These are phyloP conservation scores for Fraxinus greggii DNA, from an alignment of 305 asterid species.

Conservation along the genomic window DNA sequence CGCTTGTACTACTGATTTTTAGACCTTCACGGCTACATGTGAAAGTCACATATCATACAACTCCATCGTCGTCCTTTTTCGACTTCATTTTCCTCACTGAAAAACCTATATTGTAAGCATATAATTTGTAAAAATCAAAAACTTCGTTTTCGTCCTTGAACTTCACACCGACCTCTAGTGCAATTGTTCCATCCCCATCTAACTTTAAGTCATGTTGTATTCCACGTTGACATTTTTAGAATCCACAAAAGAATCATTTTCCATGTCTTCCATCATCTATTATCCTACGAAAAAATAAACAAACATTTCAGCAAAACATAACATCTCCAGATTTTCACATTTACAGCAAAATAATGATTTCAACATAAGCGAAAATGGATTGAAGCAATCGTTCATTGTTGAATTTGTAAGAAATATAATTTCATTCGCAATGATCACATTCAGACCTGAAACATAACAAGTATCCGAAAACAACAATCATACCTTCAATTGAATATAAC, in stretches of 20 bases:
- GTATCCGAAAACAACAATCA: too few species aligned
- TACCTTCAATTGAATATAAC: too few species aligned
- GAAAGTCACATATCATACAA: too few species aligned
- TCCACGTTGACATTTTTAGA: not conserved
- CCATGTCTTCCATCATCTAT: not conserved
- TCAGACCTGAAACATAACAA: too few species aligned
- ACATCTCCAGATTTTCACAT: not conserved
- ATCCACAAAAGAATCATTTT: not conserved
- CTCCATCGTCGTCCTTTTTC: too few species aligned
- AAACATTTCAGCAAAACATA: too few species aligned
- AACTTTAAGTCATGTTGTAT: not conserved
- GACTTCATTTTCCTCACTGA: not conserved
- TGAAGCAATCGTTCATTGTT: not conserved
- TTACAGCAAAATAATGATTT: not conserved
- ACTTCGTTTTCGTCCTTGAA: not conserved
- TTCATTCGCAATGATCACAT: too few species aligned
- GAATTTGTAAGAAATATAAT: not conserved
- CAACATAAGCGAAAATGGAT: not conserved
- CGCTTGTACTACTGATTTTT: too few species aligned
- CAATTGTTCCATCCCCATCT: not conserved
- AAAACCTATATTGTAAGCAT: not conserved
- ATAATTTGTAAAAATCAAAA: not conserved
- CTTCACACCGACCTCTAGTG: not conserved
- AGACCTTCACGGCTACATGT: too few species aligned
- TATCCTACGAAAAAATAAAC: not conserved